phyloP scores from a whole-genome alignment of 306 rosid species.

The Lathyrus aphaca region DNA sequence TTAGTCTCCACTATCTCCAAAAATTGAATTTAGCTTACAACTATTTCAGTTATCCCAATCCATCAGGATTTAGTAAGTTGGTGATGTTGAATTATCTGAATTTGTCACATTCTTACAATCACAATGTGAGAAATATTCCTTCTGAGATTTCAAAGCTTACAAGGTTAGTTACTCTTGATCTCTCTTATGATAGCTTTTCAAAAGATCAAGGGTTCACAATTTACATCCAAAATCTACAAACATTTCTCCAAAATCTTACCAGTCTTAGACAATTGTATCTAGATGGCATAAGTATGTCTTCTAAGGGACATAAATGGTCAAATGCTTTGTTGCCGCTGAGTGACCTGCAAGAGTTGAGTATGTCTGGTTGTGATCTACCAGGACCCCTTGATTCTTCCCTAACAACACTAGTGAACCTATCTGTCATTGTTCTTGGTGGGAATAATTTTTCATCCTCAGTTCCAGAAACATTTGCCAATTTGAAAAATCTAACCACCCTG shows the following conservation, averaged over 20 bases:
- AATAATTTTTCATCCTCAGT: slow-evolving; percentile 30
- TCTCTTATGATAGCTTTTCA: neutral
- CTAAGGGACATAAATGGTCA: slow-evolving; percentile 43
- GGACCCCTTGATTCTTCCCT: slow-evolving; percentile 35
- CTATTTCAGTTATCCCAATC: neutral
- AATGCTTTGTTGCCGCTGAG: slow-evolving; percentile 14
- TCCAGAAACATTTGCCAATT: slow-evolving; percentile 25
- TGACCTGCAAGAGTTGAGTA: slow-evolving; percentile 21
- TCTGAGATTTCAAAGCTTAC: slow-evolving; percentile 14
- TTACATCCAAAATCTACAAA: neutral
- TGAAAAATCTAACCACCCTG: slow-evolving; percentile 19
- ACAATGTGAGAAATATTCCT: slow-evolving; percentile 29
- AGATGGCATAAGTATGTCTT: slow-evolving; percentile 39
- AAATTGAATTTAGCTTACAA: neutral
- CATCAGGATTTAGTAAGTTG: slow-evolving; percentile 26
- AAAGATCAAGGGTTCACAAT: neutral
- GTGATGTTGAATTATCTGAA: slow-evolving; percentile 24
- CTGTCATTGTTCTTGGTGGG: neutral
- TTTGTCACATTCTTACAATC: neutral
- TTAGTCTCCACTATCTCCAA: slow-evolving; percentile 41
- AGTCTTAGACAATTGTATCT: slow-evolving; percentile 34
- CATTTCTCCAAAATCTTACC: slow-evolving; percentile 36
- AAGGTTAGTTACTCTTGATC: slow-evolving; percentile 34
- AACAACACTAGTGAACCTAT: neutral
- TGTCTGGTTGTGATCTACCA: neutral